Evolutionary conservation across 768 basidiomycete genomes (phyloP), one percentile per base, ranked within the genome.

Genomic region (Heimioporus sp.): DNA sequence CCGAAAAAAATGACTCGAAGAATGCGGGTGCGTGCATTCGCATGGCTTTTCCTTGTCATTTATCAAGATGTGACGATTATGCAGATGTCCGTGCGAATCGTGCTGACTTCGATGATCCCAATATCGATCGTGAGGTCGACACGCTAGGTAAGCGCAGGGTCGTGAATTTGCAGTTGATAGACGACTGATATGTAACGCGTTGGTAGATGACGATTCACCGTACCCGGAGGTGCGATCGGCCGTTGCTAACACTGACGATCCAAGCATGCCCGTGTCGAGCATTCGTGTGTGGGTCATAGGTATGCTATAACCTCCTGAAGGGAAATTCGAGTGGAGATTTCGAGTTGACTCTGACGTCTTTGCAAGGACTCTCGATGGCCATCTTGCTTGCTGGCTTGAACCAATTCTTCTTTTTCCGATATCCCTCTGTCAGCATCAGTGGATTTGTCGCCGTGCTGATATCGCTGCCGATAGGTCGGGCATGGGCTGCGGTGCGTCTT

Each of bases 161-260:
- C n/a, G 10, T 20, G 5, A n/a, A 16, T 5, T 4, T 12, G 34
- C 24, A 12, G 15, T 10, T 19, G 13, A 41, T 17, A 31, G 28
- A 3, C 9, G 3, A 74, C 68, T 60, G 16, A 28, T 1, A 28
- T 28, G 4, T 7, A 52, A 10, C 36, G 12, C 13, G 5, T 39
- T 16, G 28, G 8, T 48, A 74, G 79, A 79, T 63, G 86, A 91
- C 57, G 51, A 52, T 41, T 52, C 51, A 10, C 51, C 51, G 10
- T 92, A 92, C 64, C 87, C 87, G 20, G 90, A 92, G 68, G 88
- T 90, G 20, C 81, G 87, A 45, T 83, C 86, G 4, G 86, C 88
- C 12, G 87, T 89, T 13, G 82, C 84, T 21, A 87, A 86, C 65
- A 83, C 80, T 34, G 87, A 90, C 60, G 87, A 89, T 63, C 78